Evolutionary conservation across 1,139 yeast genomes (phyloP).

Genomic region (Protomyces macrosporus): DNA sequence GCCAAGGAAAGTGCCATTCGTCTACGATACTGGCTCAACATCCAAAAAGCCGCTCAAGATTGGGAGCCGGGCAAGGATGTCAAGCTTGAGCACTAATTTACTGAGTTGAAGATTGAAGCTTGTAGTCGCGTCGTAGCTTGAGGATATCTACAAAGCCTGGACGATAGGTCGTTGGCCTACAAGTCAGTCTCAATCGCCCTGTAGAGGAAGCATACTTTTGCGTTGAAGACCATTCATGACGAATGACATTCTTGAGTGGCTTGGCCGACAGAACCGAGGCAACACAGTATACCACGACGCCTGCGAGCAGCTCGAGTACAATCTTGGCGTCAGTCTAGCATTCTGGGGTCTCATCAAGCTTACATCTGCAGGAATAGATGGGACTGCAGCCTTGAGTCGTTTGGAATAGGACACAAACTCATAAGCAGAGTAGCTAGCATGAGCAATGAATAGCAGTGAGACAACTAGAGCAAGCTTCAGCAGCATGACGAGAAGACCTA

Average conservation of each 20-base stretch:
- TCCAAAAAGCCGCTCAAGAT: constrained; percentile 65
- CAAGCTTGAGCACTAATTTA: constrained; percentile 30
- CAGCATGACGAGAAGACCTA: background rate
- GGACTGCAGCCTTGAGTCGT: background rate
- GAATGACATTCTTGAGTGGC: constrained; percentile 13
- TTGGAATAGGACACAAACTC: constrained; percentile 15
- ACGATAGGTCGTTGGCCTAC: constrained; percentile 1
- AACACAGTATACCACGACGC: background rate
- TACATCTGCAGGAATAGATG: constrained; percentile 13
- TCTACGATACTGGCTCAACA: constrained; percentile 79
- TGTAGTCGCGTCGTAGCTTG: constrained; percentile 16
- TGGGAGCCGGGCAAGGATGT: constrained; percentile 35
- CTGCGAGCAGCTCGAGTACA: constrained; percentile 10
- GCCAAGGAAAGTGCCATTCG: constrained; percentile 65
- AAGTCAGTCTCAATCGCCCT: background rate
- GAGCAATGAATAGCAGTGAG: constrained; percentile 17
- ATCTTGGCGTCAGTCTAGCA: background rate
- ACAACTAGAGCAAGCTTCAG: background rate
- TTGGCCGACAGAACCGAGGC: constrained; percentile 6
- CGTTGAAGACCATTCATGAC: constrained; percentile 12
- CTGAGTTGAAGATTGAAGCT: background rate
- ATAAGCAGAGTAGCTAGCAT: constrained; percentile 19
- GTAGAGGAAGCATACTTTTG: background rate
- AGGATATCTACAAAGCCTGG: constrained; percentile 12
- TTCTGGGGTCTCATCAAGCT: background rate